Evolutionary conservation across 2,329 filamentous ascomycete genomes (phyloP).

Genomic region (Alternaria rosae): DNA sequence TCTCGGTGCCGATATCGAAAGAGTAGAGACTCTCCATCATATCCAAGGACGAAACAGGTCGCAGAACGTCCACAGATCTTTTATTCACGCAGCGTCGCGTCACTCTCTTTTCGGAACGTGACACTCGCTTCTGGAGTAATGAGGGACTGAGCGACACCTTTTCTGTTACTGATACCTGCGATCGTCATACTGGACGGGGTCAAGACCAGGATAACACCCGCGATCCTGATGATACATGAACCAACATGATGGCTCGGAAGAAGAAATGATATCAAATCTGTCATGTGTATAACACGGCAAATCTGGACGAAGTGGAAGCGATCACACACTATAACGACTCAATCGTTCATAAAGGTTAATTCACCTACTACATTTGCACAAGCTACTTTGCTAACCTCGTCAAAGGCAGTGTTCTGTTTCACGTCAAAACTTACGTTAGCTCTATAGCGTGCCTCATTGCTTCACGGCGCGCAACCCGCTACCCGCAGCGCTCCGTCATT

Average conservation of each 20-base stretch:
- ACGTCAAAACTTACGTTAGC: background rate
- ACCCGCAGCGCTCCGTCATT: background rate
- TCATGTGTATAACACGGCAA: background rate
- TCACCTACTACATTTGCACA: background rate
- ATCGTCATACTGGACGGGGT: background rate
- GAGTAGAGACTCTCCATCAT: conserved; percentile 15
- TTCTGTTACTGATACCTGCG: background rate
- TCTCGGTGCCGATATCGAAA: conserved; percentile 48
- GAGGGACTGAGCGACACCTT: background rate
- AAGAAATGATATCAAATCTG: background rate
- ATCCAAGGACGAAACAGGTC: background rate
- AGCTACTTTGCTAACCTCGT: background rate
- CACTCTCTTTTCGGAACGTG: background rate
- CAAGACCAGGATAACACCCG: background rate
- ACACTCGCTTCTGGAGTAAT: background rate
- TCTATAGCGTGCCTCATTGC: background rate
- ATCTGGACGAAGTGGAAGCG: background rate
- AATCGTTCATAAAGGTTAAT: background rate
- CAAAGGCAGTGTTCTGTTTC: background rate
- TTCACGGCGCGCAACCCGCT: background rate
- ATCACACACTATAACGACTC: background rate
- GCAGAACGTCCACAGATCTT: background rate
- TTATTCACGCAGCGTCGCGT: conserved; percentile 54
- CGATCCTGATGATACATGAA: background rate
- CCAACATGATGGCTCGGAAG: background rate